A percentile compares a stretch with the other conserved stretches of the same genome.
phyloP scores from a whole-genome alignment of 2,329 filamentous ascomycete genomes.

The Aspergillus eucalypticola region DNA sequence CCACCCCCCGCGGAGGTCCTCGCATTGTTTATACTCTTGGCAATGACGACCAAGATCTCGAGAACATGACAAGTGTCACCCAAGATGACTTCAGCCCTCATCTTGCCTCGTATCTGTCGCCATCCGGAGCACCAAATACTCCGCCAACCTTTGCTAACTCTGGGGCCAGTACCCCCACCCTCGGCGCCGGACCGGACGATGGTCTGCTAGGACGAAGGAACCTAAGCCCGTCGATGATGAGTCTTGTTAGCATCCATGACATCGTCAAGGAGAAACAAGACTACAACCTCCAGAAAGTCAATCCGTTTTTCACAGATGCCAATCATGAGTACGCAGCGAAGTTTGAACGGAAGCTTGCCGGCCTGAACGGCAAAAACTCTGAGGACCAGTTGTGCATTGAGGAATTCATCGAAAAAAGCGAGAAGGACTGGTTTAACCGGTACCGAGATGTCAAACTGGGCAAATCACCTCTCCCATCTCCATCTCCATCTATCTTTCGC shows the following conservation, averaged over 20 bases:
- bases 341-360: slow-evolving; percentile 59
- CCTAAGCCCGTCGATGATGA: slow-evolving; percentile 8
- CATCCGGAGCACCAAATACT: neutral
- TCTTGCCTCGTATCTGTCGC: neutral
- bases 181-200: neutral
- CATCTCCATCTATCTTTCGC: slow-evolving; percentile 32
- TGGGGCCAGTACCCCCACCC: slow-evolving; percentile 1
- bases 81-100: neutral
- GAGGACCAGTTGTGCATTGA: slow-evolving; percentile 63
- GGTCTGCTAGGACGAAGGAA: slow-evolving; percentile 1
- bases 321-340: slow-evolving; percentile 60
- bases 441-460: slow-evolving; percentile 60
- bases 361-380: slow-evolving; percentile 59
- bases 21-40: neutral
- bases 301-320: slow-evolving; percentile 66
- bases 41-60: neutral
- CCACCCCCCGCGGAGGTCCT: neutral
- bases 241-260: slow-evolving; percentile 45
- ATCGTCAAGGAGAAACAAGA: slow-evolving; percentile 62
- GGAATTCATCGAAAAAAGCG: slow-evolving; percentile 62
- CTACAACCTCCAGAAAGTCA: slow-evolving; percentile 64
- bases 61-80: neutral
- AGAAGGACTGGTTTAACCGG: slow-evolving; percentile 65
- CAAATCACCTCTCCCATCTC: slow-evolving; percentile 40
- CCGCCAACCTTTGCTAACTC: neutral